Conservation (phyloP, 1,284 basidiomycete genomes). For the Gymnopus androsaceus region DNA sequence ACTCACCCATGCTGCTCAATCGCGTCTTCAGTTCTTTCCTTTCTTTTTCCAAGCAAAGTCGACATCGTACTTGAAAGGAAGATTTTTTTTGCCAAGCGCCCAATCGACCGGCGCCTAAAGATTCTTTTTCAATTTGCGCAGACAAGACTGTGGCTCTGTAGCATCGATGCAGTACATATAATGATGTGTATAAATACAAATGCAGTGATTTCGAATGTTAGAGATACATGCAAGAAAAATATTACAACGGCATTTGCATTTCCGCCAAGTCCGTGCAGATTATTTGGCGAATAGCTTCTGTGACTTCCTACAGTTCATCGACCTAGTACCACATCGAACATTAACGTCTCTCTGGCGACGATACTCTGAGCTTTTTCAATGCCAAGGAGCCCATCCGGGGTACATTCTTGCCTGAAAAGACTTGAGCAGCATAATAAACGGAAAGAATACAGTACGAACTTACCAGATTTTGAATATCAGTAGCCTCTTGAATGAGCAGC, state of each 20-base stretch:
- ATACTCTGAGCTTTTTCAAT: constrained; percentile 43
- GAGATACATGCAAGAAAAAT: constrained; percentile 5
- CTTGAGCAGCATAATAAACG: constrained; percentile 9
- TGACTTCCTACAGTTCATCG: too few species aligned
- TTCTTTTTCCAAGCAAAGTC: constrained; percentile 53
- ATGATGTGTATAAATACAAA: neutral
- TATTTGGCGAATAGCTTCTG: neutral
- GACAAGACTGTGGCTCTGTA: too few species aligned
- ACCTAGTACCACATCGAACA: too few species aligned
- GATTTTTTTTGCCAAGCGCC: neutral
- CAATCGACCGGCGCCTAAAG: too few species aligned
- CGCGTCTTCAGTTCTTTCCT: constrained; percentile 44
- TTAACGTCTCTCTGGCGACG: too few species aligned
- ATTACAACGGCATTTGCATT: too few species aligned
- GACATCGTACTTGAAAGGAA: constrained; percentile 11
- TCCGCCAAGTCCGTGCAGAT: too few species aligned
- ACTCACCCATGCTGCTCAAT: constrained; percentile 39
- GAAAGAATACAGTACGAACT: constrained; percentile 32
- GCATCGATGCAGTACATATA: too few species aligned
- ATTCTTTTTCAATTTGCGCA: too few species aligned
- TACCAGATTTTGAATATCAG: constrained; percentile 73
- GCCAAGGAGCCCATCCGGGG: constrained; percentile 85
- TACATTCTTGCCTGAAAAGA: constrained; percentile 70
- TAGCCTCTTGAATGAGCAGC: constrained; percentile 86
- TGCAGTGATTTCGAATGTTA: neutral